Evolutionary conservation across 2,329 filamentous ascomycete genomes (phyloP), one percentile per base, ranked within the genome.

Genomic region (Claviceps purpurea): DNA sequence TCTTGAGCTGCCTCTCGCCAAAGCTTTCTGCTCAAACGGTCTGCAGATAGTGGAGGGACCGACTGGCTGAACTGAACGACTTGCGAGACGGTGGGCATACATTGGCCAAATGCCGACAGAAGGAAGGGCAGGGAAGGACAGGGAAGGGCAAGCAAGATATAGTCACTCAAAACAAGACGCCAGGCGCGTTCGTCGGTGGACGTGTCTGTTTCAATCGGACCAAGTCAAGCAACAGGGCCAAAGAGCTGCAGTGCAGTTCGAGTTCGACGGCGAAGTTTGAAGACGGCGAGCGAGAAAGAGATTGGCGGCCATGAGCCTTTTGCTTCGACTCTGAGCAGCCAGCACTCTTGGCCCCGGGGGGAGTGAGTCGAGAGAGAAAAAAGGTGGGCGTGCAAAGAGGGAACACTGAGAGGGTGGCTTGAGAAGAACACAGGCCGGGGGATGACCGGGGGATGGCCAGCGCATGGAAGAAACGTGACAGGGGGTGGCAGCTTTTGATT

Each of bases 401-500:
- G 50, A 16, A 16, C 48, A 50, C 30, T 39, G 39, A 42, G 50
- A 58, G 58, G 55, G 59, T 56, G 62, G 60, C 52, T 56, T 58
- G 59, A 59, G 48, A 53, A 57, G 58, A 18, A 55, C 20, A 22
- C 14, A 53, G 55, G 59, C 10, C 10, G 30, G 30, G 26, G 30
- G 30, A 34, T 34, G 53, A 56, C 56, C 60, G 61, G 61, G 57
- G 68, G 67, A 67, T 65, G 68, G 65, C 72, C 71, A 69, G 60
- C 66, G 70, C 71, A 75, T 75, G 70, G 70, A 66, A 70, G 67
- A 73, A 73, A 72, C 65, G 70, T 71, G 72, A 73, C 69, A 73
- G 30, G 72, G 72, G 62, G 63, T 61, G 58, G 62, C 67, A 67
- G 69, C 66, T 69, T 70, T 44, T 70, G 68, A 77, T 76, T 70